Evolutionary conservation across 306 rosid genomes (phyloP).

Genomic region (Purshia tridentata): DNA sequence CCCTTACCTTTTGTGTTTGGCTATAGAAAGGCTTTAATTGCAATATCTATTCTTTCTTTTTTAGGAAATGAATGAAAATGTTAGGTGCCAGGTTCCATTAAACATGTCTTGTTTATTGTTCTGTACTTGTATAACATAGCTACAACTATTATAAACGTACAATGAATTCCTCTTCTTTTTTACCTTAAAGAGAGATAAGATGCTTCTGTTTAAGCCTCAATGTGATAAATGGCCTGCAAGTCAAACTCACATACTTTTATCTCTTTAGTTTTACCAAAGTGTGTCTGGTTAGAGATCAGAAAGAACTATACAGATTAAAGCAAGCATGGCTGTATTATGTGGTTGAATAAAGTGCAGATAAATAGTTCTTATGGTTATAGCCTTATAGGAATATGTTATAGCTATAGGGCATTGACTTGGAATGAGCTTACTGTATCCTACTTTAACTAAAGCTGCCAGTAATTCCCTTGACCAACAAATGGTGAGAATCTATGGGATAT

Average conservation of each 20-base stretch:
- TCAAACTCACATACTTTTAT: neutral
- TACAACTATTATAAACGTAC: neutral
- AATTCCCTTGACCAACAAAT: neutral
- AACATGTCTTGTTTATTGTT: neutral
- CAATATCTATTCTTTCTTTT: neutral
- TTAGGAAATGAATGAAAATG: neutral
- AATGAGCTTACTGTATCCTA: neutral
- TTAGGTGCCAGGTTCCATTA: neutral
- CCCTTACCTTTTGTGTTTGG: neutral
- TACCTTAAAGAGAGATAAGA: neutral
- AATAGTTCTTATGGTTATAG: neutral
- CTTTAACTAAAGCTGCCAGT: neutral
- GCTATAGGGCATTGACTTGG: neutral
- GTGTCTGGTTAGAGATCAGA: neutral
- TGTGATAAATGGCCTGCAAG: neutral
- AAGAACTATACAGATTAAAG: neutral
- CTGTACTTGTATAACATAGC: neutral
- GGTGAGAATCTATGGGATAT: constrained; percentile 6
- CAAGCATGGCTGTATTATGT: neutral
- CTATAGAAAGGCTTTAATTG: neutral
- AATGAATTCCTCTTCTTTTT: neutral
- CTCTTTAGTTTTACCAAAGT: neutral
- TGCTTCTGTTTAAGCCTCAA: neutral
- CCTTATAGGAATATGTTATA: neutral
- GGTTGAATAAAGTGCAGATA: neutral